Base-by-base conservation (phyloP, 768 basidiomycete species). In the Leucocoprinus sp. region DNA sequence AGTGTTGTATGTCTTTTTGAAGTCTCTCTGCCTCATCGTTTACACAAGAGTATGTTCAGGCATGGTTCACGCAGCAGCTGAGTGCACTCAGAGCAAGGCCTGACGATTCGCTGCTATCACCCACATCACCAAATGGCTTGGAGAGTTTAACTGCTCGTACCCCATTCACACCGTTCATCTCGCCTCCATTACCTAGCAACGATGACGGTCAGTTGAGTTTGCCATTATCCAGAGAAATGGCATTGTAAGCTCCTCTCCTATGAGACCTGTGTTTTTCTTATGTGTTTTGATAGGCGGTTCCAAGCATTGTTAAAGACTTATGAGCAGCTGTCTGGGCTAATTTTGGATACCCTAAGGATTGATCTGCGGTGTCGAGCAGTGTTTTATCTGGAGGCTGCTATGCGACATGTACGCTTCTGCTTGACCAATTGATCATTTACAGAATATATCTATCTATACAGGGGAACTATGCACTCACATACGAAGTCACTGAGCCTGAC, bases 301-400 rank as follows among this genome's bases (percentile, higher is more conserved):
- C 84, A 93, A 59, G 88, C 92, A 0, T 70, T 98, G 36, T 68
- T 93, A 33, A 82, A 84, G 64, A 95, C 93, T 2, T 97, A 92
- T 55, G 82, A 86, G 29, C 92, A 95, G 54, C 72, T 98, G 5
- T 83, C 88, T 7, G 82, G 86, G 55, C 75, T 93, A 47, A 82
- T 96, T 39, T 67, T 97, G 33, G 84, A 86, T 58, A 92, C 87
- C 4, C 78, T 97, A 23, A 78, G 93, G 27, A 77, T 89, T 43
- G 95, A 97, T 57, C 65, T 96, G 42, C 78, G 95, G 4, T 91
- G 92, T 58, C 77, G 91, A 37, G 76, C 78, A 2, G 80, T 90
- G 24, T 82, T 84, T 57, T 85, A 90, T 61, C 66, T 96, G 8
- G 79, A 85, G 45, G 78, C 84, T 17, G 80, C 91, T 2, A 76